Evolutionary conservation across 1,284 basidiomycete species (phyloP).

Genomic region (Ceratobasidium sp.): DNA sequence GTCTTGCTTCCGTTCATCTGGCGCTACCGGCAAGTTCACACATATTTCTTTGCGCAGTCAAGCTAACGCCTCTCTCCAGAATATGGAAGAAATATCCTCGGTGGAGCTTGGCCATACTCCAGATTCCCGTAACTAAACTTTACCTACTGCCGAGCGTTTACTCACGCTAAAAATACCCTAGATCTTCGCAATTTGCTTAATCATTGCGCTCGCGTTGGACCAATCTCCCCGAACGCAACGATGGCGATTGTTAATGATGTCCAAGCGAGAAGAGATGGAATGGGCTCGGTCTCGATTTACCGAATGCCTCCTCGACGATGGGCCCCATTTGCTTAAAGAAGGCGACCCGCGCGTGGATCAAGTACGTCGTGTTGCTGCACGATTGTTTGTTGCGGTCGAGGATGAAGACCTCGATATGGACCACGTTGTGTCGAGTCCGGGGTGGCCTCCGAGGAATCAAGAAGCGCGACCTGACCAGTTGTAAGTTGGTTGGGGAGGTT

Average conservation of each 20-base stretch:
- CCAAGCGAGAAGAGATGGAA: constrained; percentile 55
- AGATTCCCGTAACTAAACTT: constrained; percentile 51
- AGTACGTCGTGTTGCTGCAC: constrained; percentile 44
- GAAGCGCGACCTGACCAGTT: constrained; percentile 13
- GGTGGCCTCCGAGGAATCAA: constrained; percentile 27
- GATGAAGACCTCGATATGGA: constrained; percentile 18
- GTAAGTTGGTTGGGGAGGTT: neutral
- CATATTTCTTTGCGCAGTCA: neutral
- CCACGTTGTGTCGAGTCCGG: constrained; percentile 25
- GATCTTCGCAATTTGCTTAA: constrained; percentile 56
- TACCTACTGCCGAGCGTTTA: neutral
- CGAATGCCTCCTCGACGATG: constrained; percentile 50
- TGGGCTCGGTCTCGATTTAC: constrained; percentile 55
- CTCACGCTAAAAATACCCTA: constrained; percentile 40
- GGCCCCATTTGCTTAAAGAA: constrained; percentile 50
- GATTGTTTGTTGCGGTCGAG: constrained; percentile 19
- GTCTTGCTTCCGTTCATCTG: constrained; percentile 57
- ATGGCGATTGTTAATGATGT: constrained; percentile 59
- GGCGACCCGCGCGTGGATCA: constrained; percentile 50
- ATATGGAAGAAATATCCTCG: constrained; percentile 52
- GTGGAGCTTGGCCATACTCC: constrained; percentile 51
- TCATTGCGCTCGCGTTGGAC: constrained; percentile 56
- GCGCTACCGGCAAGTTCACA: constrained; percentile 33
- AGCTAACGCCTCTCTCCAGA: constrained; percentile 44
- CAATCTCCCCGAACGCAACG: constrained; percentile 54